Base-by-base conservation (phyloP, 257 asterid genomes). In the Osmanthus fragrans region DNA sequence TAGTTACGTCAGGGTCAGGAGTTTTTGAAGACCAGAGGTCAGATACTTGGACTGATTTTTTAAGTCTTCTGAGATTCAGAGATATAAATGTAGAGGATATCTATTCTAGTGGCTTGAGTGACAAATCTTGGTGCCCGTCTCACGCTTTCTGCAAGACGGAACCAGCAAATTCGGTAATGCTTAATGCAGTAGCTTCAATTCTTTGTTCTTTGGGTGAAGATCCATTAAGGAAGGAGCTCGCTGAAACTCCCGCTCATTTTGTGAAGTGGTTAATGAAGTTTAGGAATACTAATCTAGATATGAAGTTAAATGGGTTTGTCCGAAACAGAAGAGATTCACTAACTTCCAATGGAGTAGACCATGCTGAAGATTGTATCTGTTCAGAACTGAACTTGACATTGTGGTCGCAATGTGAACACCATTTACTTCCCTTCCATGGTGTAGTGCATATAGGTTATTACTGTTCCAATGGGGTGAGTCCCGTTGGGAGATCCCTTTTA, bases 391-490 rank as follows among this genome's bases (percentile, higher is more conserved):
- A 86, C 73, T 76, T 93, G 77, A 74, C 94, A 0, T 89, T 95
- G 80, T 93, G 96, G 92, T 93, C 99, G 1, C 94, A 88, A 65
- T 95, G 99, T 7, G 99, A 95, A 76, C 99, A 95, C 80, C 99
- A 95, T 79, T 84, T 95, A 37, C 98, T 95, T 49, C 99, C 99
- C 4, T 95, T 95, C 73, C 92, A 93, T 2, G 99, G 99, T 2
- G 91, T 90, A 5, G 99, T 95, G 67, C 98, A 94, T 72, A 60
- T 95, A 51, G 98, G 98, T 16, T 95, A 89, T 75, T 86, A 79
- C 76, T 51, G 87, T n/a, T 81, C 87, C 40, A 84, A 79, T 34
- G 84, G 79, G 60, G 72, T 60, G 19, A 84, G 81, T 74, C 84
- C 92, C 0, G 85, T 82, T 4, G 88, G 87, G 49, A 90, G 88